Base-by-base conservation (phyloP, 1,139 yeast genomes). In the Arxiozyma bovina region DNA sequence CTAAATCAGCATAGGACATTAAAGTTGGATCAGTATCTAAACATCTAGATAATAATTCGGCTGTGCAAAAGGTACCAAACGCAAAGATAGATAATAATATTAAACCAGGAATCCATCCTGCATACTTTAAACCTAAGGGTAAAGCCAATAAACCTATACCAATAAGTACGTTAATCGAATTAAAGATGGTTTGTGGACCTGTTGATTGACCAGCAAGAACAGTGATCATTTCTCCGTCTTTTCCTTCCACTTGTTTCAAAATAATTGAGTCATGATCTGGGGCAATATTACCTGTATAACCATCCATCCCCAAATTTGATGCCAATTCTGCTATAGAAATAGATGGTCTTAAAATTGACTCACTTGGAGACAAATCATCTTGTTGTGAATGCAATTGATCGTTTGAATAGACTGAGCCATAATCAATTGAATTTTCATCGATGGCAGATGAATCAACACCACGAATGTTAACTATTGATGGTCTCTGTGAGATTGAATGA, bases 1-100 rank as follows among this genome's bases (percentile, higher is more conserved):
- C 94, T 61, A 87, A 74, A 69, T 90, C 97, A 6, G 96, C 96
- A 68, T 90, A 91, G 0, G 96, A 87, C 78, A 84, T 84, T 59
- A 91, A 74, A 0, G 91, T 82, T 11, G 77, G 79, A 67, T 88
- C 91, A 1, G 86, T 82, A 61, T 85, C 90, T 79, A 88, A 72
- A 58, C 87, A 81, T 57, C 76, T 76, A 11, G 87, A 82, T 46
- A 80, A 75, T 68, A 77, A 74, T 56, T 70, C 74, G n/a, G 96
- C 96, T 0, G 96, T 84, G 58, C 80, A 74, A 57, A 77, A 77
- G 0, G 96, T 88, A 15, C 80, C 70, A 6, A 77, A 53, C 0
- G 96, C 90, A 57, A 89, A 80, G 0, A 75, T 55, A 0, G 77
- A 56, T 50, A 90, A 67, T 44, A 85, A 66, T 0, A 77, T 54